These are phyloP conservation scores for Boletales sp. DNA, from an alignment of 768 basidiomycete species.

Conservation along the genomic window DNA sequence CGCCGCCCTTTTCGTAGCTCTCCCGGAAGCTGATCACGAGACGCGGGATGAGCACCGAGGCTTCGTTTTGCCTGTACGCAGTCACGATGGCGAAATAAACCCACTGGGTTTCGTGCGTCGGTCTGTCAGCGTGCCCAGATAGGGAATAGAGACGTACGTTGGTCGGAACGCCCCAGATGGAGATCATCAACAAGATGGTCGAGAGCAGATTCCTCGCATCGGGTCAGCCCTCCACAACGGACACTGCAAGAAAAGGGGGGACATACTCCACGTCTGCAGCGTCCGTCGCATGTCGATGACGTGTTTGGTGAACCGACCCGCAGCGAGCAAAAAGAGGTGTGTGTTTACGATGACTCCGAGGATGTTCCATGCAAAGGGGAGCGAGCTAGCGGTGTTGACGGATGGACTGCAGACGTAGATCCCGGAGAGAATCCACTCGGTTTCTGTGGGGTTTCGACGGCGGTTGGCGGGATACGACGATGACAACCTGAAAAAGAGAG, in stretches of 20 bases:
- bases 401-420: conserved; percentile 11
- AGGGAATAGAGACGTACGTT: conserved; percentile 1
- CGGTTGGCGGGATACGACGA: neutral
- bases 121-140: neutral
- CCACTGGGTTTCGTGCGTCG: neutral
- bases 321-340: conserved; percentile 12
- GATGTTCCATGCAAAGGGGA: conserved; percentile 16
- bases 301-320: conserved; percentile 11
- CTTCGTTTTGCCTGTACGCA: conserved; percentile 17
- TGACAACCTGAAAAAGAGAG: no score
- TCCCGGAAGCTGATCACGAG: conserved; percentile 20
- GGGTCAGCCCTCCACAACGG: neutral
- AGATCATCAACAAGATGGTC: conserved; percentile 15
- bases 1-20: conserved; percentile 4
- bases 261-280: conserved; percentile 12
- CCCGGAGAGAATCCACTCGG: conserved; percentile 15
- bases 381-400: conserved; percentile 1
- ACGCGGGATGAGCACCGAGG: conserved; percentile 16
- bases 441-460: conserved; percentile 3
- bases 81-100: conserved; percentile 10
- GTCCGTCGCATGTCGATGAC: conserved; percentile 3
- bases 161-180: conserved; percentile 9
- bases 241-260: neutral
- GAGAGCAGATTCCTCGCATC: conserved; percentile 12
- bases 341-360: neutral